Evolutionary conservation across 2,329 filamentous ascomycete genomes (phyloP).

Genomic region (Mollisiaceae sp.): DNA sequence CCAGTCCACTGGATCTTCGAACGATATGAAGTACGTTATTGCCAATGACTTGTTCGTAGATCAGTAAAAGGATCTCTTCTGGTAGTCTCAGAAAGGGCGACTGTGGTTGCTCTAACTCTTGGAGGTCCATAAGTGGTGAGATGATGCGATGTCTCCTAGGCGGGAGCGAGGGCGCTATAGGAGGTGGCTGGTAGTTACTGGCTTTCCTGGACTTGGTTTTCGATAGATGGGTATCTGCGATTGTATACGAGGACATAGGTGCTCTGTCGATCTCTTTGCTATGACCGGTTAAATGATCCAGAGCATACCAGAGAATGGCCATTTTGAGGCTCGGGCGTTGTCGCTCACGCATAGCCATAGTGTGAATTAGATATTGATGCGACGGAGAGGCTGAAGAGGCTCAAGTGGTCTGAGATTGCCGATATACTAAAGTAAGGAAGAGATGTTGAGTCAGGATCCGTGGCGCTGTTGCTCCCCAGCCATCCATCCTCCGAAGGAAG

Average conservation of each 20-base stretch:
- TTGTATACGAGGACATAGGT: neutral
- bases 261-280: slow-evolving; percentile 5
- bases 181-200: slow-evolving; percentile 24
- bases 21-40: slow-evolving; percentile 29
- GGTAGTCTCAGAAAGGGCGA: slow-evolving; percentile 25
- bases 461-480: neutral
- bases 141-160: slow-evolving; percentile 22
- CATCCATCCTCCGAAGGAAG: neutral
- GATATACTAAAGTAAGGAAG: neutral
- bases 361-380: neutral
- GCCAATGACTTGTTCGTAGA: slow-evolving; percentile 31
- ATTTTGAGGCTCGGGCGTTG: neutral
- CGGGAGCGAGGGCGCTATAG: slow-evolving; percentile 14
- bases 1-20: slow-evolving; percentile 21
- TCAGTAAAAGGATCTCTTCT: slow-evolving; percentile 22
- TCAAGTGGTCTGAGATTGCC: neutral
- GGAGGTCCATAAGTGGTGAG: slow-evolving; percentile 11
- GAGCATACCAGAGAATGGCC: slow-evolving; percentile 3
- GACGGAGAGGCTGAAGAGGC: neutral
- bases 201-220: neutral
- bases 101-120: slow-evolving; percentile 21
- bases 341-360: neutral
- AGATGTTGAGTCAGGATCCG: neutral
- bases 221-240: slow-evolving; percentile 7
- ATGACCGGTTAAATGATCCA: slow-evolving; percentile 18